Conservation (phyloP, 1,284 basidiomycete genomes). For the Tremellales sp. region DNA sequence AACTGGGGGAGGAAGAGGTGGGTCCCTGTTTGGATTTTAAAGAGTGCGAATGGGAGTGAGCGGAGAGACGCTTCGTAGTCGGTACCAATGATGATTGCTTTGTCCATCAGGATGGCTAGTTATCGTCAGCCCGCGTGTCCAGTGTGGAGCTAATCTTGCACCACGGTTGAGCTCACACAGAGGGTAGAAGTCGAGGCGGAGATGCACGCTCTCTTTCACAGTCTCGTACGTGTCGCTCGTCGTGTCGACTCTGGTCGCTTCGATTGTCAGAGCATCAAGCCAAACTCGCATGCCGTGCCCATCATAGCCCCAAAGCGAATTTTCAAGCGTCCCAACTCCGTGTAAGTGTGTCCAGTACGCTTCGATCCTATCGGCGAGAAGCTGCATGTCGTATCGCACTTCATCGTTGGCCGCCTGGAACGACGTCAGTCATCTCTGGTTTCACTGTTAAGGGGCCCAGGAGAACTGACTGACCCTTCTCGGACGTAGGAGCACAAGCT, state of each 20-base stretch:
- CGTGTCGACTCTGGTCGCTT: constrained; percentile 54
- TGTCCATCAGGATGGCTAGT: constrained; percentile 92
- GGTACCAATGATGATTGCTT: constrained; percentile 95
- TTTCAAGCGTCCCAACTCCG: constrained; percentile 87
- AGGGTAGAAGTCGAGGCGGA: constrained; percentile 90
- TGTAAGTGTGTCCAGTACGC: constrained; percentile 97
- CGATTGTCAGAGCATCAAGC: constrained; percentile 90
- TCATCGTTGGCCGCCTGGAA: constrained; percentile 72
- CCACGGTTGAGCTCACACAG: constrained; percentile 63
- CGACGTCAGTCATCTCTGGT: constrained; percentile 10
- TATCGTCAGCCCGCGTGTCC: neutral
- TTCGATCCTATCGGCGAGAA: constrained; percentile 91
- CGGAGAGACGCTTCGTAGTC: constrained; percentile 79
- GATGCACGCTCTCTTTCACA: constrained; percentile 87
- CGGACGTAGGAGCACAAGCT: constrained; percentile 79
- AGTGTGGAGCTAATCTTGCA: neutral
- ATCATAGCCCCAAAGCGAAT: constrained; percentile 97
- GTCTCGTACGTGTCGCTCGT: constrained; percentile 55
- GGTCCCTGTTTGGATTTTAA: constrained; percentile 87
- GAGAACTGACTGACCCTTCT: constrained; percentile 59
- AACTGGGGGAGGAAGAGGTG: constrained; percentile 94
- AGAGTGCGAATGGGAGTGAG: constrained; percentile 84
- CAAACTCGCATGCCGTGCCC: constrained; percentile 84
- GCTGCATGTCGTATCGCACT: constrained; percentile 90
- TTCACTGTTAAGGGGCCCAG: neutral